Evolutionary conservation across 208 protist species (phyloP).

Genomic region (Leishmania tarentolae): DNA sequence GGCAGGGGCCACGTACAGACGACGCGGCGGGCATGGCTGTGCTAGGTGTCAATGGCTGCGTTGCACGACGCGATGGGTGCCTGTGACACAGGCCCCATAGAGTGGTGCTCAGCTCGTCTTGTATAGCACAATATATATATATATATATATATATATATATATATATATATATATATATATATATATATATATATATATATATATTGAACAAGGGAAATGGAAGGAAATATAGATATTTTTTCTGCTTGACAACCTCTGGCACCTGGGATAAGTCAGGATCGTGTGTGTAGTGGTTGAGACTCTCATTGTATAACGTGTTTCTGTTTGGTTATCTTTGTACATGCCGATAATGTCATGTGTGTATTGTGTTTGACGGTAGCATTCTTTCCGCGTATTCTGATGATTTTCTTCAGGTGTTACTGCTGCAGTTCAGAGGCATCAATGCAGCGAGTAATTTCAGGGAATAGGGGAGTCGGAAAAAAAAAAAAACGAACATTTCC

Average conservation of each 20-base stretch:
- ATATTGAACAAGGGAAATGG: too few relatives aligned
- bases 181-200: neutral
- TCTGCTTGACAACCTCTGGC: too few relatives aligned
- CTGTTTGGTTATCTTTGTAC: neutral
- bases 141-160: accelerated
- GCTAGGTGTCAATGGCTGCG: neutral
- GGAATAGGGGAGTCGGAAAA: neutral
- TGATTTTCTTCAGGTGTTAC: neutral
- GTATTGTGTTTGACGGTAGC: neutral
- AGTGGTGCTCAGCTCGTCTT: neutral
- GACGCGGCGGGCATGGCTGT: neutral
- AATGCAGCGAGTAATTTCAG: neutral
- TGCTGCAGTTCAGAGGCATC: neutral
- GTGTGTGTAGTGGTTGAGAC: too few relatives aligned
- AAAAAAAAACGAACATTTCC: neutral
- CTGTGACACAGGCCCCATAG: neutral
- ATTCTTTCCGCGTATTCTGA: neutral
- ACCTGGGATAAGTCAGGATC: too few relatives aligned
- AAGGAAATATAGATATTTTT: too few relatives aligned
- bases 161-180: neutral
- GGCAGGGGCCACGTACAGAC: neutral
- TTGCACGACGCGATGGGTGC: neutral
- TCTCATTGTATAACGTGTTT: too few relatives aligned
- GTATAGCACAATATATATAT: neutral
- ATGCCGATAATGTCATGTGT: neutral